Evolutionary conservation across 441 rosid species (phyloP).

Genomic region (Brassica balearica): DNA sequence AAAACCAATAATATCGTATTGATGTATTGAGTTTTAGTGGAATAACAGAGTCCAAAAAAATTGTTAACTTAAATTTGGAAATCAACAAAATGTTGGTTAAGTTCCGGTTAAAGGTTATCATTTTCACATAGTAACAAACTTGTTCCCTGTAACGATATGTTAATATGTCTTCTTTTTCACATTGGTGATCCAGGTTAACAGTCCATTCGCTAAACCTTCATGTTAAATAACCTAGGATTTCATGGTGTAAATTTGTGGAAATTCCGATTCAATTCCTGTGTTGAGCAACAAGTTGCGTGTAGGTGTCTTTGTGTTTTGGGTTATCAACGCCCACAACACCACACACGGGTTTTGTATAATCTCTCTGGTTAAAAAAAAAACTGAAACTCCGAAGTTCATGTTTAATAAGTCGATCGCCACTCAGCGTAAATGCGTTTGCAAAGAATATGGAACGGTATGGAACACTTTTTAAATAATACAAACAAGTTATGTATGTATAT

Average conservation of each 20-base stretch:
- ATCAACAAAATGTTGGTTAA: slow-evolving; percentile 1
- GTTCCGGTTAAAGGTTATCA: neutral
- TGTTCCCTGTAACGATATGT: slow-evolving; percentile 1
- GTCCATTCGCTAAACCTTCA: neutral
- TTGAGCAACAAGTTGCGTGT: neutral
- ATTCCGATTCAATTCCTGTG: neutral
- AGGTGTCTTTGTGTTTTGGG: neutral
- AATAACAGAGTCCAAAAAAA: neutral
- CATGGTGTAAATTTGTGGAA: neutral
- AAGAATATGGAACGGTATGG: neutral
- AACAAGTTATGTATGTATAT: neutral
- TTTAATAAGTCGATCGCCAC: neutral
- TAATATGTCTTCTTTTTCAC: neutral
- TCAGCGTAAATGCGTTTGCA: slow-evolving; percentile 2
- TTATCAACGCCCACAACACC: neutral
- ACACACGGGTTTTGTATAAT: neutral
- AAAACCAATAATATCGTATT: neutral
- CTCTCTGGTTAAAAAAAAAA: neutral
- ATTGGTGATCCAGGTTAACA: neutral
- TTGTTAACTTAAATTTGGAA: neutral
- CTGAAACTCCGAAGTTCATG: neutral
- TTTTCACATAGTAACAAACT: neutral
- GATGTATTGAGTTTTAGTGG: neutral
- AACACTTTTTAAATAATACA: neutral
- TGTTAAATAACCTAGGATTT: neutral